Evolutionary conservation across 139 green algal species (phyloP).

Genomic region (Klebsormidium nitens): DNA sequence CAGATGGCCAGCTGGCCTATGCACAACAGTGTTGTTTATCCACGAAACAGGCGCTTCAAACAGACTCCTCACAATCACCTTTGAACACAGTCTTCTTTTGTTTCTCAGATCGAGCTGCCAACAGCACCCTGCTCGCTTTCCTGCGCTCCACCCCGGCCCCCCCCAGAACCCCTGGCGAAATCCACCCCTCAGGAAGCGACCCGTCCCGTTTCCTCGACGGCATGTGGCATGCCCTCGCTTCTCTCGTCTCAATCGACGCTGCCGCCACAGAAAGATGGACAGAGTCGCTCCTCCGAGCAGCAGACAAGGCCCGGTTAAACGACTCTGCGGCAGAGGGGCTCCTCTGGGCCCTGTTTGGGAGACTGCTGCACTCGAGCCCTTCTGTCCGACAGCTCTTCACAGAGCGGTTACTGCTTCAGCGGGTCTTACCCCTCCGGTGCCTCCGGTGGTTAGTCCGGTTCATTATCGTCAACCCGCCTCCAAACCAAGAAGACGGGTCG

Average conservation of each 20-base stretch:
- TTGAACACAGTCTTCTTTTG: too few relatives aligned
- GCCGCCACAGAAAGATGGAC: neutral
- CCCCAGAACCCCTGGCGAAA: neutral
- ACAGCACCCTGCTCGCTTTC: too few relatives aligned
- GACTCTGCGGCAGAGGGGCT: neutral
- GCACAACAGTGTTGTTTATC: too few relatives aligned
- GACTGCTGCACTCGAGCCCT: neutral
- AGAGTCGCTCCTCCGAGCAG: neutral
- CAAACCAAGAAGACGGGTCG: conserved; percentile 1
- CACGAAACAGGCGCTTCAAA: too few relatives aligned
- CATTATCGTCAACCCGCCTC: too few relatives aligned
- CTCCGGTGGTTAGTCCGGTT: neutral
- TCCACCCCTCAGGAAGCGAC: neutral
- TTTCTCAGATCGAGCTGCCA: too few relatives aligned
- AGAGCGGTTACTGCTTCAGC: neutral
- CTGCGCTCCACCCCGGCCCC: too few relatives aligned
- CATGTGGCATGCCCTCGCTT: too few relatives aligned
- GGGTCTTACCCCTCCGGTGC: neutral
- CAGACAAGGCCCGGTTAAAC: neutral
- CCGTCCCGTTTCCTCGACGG: too few relatives aligned
- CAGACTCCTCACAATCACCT: too few relatives aligned
- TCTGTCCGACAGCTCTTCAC: neutral
- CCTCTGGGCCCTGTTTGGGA: neutral
- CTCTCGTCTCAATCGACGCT: too few relatives aligned
- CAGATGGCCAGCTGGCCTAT: too few relatives aligned